phyloP scores from a whole-genome alignment of 2,329 filamentous ascomycete species.

The Alternaria hordeiaustralica region DNA sequence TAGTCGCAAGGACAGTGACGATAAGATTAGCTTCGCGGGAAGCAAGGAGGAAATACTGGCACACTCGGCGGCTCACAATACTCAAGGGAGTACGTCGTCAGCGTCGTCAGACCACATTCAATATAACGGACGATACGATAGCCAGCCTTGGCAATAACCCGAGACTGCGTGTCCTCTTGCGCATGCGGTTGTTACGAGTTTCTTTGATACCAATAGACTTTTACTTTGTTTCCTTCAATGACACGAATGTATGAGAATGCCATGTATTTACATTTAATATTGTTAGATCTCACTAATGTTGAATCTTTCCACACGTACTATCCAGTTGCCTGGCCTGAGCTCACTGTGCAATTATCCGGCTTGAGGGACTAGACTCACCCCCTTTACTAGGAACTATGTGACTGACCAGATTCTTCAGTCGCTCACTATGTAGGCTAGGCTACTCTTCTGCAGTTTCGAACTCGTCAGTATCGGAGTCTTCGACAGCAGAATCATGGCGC shows the following conservation, averaged over 20 bases:
- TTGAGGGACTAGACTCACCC: background rate
- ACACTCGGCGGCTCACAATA: conserved; percentile 9
- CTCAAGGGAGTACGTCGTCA: conserved; percentile 16
- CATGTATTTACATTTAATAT: background rate
- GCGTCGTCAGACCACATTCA: conserved; percentile 18
- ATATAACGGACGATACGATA: conserved; percentile 14
- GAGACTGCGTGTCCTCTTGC: background rate
- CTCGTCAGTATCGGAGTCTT: background rate
- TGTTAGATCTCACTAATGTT: background rate
- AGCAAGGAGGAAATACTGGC: conserved; percentile 22
- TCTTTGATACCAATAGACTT: conserved; percentile 1
- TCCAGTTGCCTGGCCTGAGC: background rate
- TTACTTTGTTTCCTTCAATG: background rate
- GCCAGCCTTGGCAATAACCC: conserved; percentile 2
- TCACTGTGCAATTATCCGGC: background rate
- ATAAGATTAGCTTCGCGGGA: conserved; percentile 17
- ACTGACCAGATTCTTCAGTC: background rate
- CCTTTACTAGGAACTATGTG: background rate
- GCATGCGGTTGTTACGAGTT: background rate
- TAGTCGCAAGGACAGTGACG: conserved; percentile 14
- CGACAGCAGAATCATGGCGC: background rate
- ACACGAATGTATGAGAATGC: background rate
- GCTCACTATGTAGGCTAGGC: background rate
- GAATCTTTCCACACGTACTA: background rate
- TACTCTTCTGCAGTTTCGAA: background rate